Base-by-base conservation (phyloP, 2,329 filamentous ascomycete species). In the Alternaria gansuensis region DNA sequence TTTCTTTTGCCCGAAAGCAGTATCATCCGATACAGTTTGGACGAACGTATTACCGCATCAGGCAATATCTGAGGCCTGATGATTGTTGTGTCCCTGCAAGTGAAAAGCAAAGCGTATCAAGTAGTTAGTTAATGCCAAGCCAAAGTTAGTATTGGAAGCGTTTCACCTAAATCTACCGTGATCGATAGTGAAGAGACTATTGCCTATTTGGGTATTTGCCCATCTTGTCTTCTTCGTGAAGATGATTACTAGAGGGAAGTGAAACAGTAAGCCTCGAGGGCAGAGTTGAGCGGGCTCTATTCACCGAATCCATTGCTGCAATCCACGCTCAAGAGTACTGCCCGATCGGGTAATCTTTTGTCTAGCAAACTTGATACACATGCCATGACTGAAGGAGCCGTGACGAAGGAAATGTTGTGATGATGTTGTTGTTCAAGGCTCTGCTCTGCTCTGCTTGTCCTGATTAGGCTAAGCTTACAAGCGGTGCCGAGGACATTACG, bases 401-500 rank as follows among this genome's bases (percentile, higher is more conserved):
- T 8, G n/a, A 36, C 7, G 29, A 34, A 26, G 13, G 24, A 39
- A 39, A 28, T 4, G 33, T 21, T 39, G 31, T 48, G 21, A 34
- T 24, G 44, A 34, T 24, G 44, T 48, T 36, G 17, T 5, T 17
- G 17, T 34, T 24, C 4, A 13, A n/a, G 43, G 33, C 29, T 14
- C 21, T 49, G 17, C 55, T 48, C 33, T 17, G 33, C 29, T 14
- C 21, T 49, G 17, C 55, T 48, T 26, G 17, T 33, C 43, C 43
- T 31, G 45, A 46, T 45, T 34, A 33, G 31, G 44, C 51, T 45
- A 50, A 29, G 31, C 44, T 50, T 49, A 44, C 50, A 28, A 44
- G 36, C 43, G 44, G 43, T 29, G 33, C 43, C 51, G 40, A 59
- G 40, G 33, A 57, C 48, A 59, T 71, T 62, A 66, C 64, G 67